Evolutionary conservation across 495 filamentous ascomycete genomes (phyloP), one percentile per base, ranked within the genome.

Genomic region (Echria macrotheca): DNA sequence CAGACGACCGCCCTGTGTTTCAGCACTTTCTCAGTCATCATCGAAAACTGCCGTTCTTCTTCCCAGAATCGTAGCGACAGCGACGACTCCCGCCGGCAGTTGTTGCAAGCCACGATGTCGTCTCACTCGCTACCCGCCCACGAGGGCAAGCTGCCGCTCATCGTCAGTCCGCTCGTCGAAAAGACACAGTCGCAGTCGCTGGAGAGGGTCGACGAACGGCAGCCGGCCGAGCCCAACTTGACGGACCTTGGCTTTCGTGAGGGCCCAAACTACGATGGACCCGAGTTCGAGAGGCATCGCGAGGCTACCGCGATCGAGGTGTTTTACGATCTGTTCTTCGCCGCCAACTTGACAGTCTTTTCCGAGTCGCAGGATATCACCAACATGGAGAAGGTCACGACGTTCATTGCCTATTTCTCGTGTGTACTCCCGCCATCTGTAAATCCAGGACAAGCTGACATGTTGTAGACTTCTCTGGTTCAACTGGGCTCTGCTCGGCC

Each of bases 391-490:
- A 48, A 55, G 18, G 46, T 72, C 14, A 54, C 29, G 2, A 67
- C 60, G 22, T 85, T 83, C 50, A 70, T 83, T 39, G 80, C 79
- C 32, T 85, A 85, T 56, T 81, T 85, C 45, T 65, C 59, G 44
- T n/a, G n/a, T n/a, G n/a, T n/a, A n/a, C n/a, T n/a, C n/a, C n/a
- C n/a, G n/a, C n/a, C n/a, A n/a, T n/a, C n/a, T n/a, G n/a, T n/a
- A n/a, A n/a, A n/a, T n/a, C n/a, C n/a, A n/a, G n/a, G n/a, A n/a
- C n/a, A n/a, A n/a, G n/a, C n/a, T n/a, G n/a, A n/a, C n/a, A n/a
- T n/a, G n/a, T n/a, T n/a, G n/a, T n/a, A n/a, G n/a, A n/a, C 74
- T 86, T 22, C 72, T 88, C 0, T 88, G 84, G 84, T 80, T 84
- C 53, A 85, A 78, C 32, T 88, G 84, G 84, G 69, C 81, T 23